These are phyloP conservation scores for Podospora comata DNA, from an alignment of 495 filamentous ascomycete species.

Conservation along the genomic window DNA sequence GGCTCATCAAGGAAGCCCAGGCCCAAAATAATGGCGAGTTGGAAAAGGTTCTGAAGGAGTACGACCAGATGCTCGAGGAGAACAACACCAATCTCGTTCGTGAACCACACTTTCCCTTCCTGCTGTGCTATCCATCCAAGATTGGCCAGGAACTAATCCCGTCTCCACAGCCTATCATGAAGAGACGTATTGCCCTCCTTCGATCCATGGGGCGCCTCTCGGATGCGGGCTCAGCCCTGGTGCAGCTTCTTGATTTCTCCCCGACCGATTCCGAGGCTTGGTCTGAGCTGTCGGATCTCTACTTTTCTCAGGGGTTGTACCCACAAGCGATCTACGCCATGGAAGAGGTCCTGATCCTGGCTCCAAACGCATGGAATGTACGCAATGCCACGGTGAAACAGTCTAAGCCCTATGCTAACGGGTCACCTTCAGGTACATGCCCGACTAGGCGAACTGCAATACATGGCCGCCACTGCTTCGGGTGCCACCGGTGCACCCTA, in stretches of 20 bases:
- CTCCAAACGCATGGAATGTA: conserved; percentile 96
- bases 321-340: conserved; percentile 81
- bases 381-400: conserved; percentile 32
- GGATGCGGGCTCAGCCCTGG: conserved; percentile 72
- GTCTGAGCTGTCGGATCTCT: conserved; percentile 86
- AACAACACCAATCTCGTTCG: conserved; percentile 79
- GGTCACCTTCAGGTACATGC: conserved; percentile 67
- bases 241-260: conserved; percentile 70
- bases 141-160: background rate
- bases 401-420: conserved; percentile 30
- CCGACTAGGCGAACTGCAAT: conserved; percentile 76
- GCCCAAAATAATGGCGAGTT: conserved; percentile 62
- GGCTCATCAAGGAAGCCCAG: conserved; percentile 81
- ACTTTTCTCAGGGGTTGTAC: conserved; percentile 70
- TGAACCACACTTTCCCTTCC: conserved; percentile 18
- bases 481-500: conserved; percentile 41
- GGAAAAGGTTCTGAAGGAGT: conserved; percentile 66
- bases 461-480: conserved; percentile 57
- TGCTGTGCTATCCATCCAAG: background rate
- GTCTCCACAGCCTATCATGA: conserved; percentile 66
- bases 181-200: conserved; percentile 79
- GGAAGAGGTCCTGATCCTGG: conserved; percentile 83
- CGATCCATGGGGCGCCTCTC: conserved; percentile 61
- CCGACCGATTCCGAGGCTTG: conserved; percentile 93
- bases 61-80: conserved; percentile 68